phyloP scores from a whole-genome alignment of 441 rosid genomes.

The Melastoma candidum region DNA sequence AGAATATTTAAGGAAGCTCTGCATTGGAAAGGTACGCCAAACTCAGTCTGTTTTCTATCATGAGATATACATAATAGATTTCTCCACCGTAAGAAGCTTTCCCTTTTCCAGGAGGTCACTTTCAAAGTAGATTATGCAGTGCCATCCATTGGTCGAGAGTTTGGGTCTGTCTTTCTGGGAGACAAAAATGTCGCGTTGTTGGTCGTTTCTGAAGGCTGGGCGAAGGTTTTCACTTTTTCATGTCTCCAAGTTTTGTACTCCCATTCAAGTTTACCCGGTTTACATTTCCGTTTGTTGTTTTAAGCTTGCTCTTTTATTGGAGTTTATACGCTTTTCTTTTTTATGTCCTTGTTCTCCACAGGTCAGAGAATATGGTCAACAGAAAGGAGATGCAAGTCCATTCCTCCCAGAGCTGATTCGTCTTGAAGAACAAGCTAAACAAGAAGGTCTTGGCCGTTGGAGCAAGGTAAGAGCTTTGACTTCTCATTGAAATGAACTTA shows the following conservation, averaged over 20 bases:
- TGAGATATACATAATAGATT: no score
- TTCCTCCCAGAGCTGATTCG: constrained; percentile 51
- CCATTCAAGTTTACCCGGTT: not conserved
- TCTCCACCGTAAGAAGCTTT: not conserved
- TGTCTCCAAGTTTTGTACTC: not conserved
- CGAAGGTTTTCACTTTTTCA: constrained; percentile 41
- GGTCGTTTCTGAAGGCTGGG: constrained; percentile 80
- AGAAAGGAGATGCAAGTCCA: constrained; percentile 84
- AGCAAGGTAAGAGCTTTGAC: constrained; percentile 46
- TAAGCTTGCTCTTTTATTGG: constrained; percentile 6
- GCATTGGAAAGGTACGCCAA: constrained; percentile 74
- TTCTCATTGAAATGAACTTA: not conserved
- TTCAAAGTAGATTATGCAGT: constrained; percentile 82
- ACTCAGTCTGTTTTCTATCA: no score
- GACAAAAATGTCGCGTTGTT: constrained; percentile 54
- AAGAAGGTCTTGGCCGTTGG: constrained; percentile 77
- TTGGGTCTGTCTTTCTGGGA: constrained; percentile 75
- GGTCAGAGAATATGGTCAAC: constrained; percentile 82
- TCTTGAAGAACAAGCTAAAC: constrained; percentile 73
- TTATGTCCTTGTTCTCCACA: constrained; percentile 22
- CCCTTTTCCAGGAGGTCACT: constrained; percentile 56
- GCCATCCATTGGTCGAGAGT: constrained; percentile 60
- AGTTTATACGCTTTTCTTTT: not conserved
- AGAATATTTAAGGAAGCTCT: constrained; percentile 84
- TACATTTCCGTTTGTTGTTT: constrained; percentile 6